Evolutionary conservation across 495 filamentous ascomycete genomes (phyloP).

Genomic region (Aspergillus wentii): DNA sequence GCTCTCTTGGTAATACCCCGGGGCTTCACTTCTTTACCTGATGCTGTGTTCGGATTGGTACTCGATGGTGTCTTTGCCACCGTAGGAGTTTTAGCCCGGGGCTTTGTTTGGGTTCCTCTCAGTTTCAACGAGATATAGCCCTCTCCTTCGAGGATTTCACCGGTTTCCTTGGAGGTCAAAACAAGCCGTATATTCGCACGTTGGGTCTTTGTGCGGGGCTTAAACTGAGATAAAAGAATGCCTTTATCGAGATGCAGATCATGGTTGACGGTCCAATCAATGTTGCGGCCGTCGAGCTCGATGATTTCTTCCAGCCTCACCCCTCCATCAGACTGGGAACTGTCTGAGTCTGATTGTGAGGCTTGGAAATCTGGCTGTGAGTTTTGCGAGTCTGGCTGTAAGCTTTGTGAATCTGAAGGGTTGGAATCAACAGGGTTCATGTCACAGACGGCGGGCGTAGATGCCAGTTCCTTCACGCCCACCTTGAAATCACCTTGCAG

Average conservation of each 20-base stretch:
- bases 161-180: slow-evolving; percentile 5
- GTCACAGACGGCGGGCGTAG: no score
- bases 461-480: slow-evolving; percentile 1
- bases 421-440: no score
- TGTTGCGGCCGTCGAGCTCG: background rate
- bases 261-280: slow-evolving; percentile 5
- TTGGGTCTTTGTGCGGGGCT: slow-evolving; percentile 4
- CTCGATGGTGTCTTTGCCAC: no score
- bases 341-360: no score
- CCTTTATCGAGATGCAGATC: slow-evolving; percentile 1
- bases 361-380: no score
- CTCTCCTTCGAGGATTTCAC: slow-evolving; percentile 9
- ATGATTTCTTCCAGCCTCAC: slow-evolving; percentile 7
- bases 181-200: slow-evolving; percentile 5
- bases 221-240: slow-evolving; percentile 5
- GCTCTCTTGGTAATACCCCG: background rate
- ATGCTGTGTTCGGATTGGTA: no score
- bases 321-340: no score
- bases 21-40: background rate
- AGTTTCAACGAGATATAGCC: slow-evolving; percentile 6
- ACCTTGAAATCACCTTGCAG: background rate
- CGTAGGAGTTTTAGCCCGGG: no score
- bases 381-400: no score
- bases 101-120: no score
- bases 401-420: no score